A percentile compares a stretch with the other conserved stretches of the same genome.
Conservation (phyloP, 371 early-diverging fungal species). For the Dentiscutata heterogama region DNA sequence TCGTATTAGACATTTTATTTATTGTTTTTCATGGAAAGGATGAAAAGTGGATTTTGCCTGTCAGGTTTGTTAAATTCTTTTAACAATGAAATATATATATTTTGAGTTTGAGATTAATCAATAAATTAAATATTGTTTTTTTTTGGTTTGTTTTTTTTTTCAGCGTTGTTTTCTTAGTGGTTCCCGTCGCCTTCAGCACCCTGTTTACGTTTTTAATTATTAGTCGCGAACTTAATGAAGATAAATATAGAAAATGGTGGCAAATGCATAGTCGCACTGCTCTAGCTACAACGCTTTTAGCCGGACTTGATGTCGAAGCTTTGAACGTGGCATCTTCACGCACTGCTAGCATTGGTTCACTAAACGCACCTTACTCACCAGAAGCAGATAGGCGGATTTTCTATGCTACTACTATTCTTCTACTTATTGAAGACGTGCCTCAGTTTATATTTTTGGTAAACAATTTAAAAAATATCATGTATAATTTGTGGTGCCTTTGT, state of each 20-base stretch:
- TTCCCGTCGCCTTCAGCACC: not conserved
- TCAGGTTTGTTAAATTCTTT: not conserved
- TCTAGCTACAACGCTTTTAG: not conserved
- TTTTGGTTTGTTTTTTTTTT: not conserved
- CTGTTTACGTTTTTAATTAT: not conserved
- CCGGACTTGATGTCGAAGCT: constrained; percentile 11
- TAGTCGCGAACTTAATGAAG: not conserved
- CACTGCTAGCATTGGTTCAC: not conserved
- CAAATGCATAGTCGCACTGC: not conserved
- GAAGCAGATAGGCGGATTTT: not conserved
- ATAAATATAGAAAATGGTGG: not conserved
- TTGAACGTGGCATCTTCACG: not conserved
- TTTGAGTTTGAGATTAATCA: not conserved
- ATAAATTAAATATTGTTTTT: not conserved
- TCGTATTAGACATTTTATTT: not conserved
- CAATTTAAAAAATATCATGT: no score
- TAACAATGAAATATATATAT: not conserved
- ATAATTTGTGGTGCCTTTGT: no score
- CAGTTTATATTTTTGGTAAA: not conserved
- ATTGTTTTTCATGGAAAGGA: not conserved
- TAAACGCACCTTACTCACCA: not conserved
- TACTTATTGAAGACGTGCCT: constrained; percentile 11
- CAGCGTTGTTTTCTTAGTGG: not conserved
- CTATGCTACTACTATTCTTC: no score
- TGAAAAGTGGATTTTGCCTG: not conserved